Base-by-base conservation (phyloP, 805 yeast species). In the Phaffomyces antillensis region DNA sequence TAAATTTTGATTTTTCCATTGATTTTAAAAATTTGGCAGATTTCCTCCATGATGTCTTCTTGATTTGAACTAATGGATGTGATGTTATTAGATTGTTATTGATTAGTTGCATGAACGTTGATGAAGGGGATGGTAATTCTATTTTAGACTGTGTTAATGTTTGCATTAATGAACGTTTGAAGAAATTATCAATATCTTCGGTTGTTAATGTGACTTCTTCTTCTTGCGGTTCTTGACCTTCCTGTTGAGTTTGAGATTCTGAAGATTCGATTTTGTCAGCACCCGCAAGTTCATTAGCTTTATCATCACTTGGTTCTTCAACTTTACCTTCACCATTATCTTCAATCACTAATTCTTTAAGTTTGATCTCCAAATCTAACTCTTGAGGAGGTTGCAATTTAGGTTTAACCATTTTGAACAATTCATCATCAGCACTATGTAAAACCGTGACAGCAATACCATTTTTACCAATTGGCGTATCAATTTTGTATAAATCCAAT, bases 11-110 rank as follows among this genome's bases (percentile, higher is more conserved):
- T 60, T 88, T 91, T 52, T 86, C 96, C 81, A 90, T 87, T 7
- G 85, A 81, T 58, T 88, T 91, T 44, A 91, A 65, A 56, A 83
- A 88, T 61, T 89, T 90, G 13, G 89, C 75, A 5, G 91, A 79
- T 58, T 91, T 91, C 62, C 86, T 89, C 95, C 95, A 91, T 3
- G 89, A 77, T 0, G 96, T 81, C 57, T 79, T 83, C 62, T 89
- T 90, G 47, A 85, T 74, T 52, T 76, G 81, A 35, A 81, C 75
- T 41, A 65, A 63, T 25, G 65, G 61, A 54, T 79, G 83, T 44
- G 84, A 73, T 1, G 76, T 71, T 0, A 96, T 95, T n/a, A 91
- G 63, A 62, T 88, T 86, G 41, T 76, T 76, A 48, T 81, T 70
- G 13, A 90, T 67, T 54, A 81, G 80, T 37, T 72, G 75, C 72